These are phyloP conservation scores for Prunus fruticosa DNA, from an alignment of 306 rosid species.

Conservation along the genomic window DNA sequence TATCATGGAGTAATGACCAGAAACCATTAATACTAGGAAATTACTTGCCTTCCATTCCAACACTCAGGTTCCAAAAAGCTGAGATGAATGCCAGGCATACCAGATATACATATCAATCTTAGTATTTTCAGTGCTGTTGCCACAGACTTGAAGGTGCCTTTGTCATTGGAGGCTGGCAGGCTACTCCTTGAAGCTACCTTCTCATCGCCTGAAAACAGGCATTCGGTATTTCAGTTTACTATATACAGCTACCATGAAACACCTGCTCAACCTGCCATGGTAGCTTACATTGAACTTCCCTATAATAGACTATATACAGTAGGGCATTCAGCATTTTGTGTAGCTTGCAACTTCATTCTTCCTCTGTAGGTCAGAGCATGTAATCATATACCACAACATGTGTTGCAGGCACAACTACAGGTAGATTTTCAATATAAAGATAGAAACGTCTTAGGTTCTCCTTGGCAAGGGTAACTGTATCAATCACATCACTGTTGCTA, in stretches of 20 bases:
- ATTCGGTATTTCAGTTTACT: slow-evolving; percentile 9
- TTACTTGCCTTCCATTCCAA: slow-evolving; percentile 24
- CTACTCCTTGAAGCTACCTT: neutral
- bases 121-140: neutral
- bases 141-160: slow-evolving; percentile 6
- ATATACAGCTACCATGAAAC: slow-evolving; percentile 27
- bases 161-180: neutral
- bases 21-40: slow-evolving; percentile 11
- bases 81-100: slow-evolving; percentile 32
- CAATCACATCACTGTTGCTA: slow-evolving; percentile 47
- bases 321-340: slow-evolving; percentile 10
- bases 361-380: slow-evolving; percentile 45
- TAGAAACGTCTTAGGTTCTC: slow-evolving; percentile 58
- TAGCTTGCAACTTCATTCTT: slow-evolving; percentile 10
- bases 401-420: slow-evolving; percentile 39
- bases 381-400: slow-evolving; percentile 43
- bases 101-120: slow-evolving; percentile 3
- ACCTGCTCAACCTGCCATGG: slow-evolving; percentile 21
- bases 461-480: slow-evolving; percentile 44
- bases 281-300: slow-evolving; percentile 4
- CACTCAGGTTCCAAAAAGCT: slow-evolving; percentile 40
- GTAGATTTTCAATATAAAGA: slow-evolving; percentile 52
- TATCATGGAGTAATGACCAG: slow-evolving; percentile 3
- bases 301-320: neutral
- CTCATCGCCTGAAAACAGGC: slow-evolving; percentile 1